Percentiles rank a stretch among this genome's conserved stretches.
Evolutionary conservation across 176 grass and related monocot species (phyloP).

Genomic region (Zizania latifolia): DNA sequence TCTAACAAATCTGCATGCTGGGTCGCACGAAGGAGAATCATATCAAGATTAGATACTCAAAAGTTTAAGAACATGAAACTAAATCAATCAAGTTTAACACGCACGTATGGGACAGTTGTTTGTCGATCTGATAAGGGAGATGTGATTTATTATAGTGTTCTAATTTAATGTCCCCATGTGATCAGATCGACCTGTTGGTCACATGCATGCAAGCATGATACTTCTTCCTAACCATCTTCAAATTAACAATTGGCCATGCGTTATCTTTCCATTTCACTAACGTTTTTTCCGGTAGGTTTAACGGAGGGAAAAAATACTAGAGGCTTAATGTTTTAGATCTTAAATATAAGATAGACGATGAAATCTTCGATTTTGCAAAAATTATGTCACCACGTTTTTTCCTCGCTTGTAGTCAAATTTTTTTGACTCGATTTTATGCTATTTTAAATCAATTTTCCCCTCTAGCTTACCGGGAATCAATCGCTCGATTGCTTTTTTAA

Average conservation of each 20-base stretch:
- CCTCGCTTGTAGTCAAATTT: no score
- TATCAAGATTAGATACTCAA: no score
- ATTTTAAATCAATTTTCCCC: no score
- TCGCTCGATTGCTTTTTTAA: no score
- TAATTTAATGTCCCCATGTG: conserved; percentile 8
- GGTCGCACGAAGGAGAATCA: not conserved
- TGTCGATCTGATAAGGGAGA: conserved; percentile 43
- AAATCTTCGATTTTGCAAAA: no score
- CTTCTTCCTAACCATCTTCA: not conserved
- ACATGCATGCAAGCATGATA: conserved; percentile 24
- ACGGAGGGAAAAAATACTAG: no score
- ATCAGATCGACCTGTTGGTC: not conserved
- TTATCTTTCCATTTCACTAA: not conserved
- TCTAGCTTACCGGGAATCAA: no score
- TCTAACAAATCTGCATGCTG: not conserved
- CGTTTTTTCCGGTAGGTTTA: no score
- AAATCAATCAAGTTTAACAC: not conserved
- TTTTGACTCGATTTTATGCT: no score
- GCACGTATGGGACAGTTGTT: conserved; percentile 37
- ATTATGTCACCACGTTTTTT: no score
- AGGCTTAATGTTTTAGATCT: no score
- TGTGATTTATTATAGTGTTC: conserved; percentile 4
- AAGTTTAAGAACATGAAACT: not conserved
- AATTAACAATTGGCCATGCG: not conserved
- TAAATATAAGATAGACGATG: no score